Conservation (phyloP, 163 green algal genomes). For the Chlorella variabilis region DNA sequence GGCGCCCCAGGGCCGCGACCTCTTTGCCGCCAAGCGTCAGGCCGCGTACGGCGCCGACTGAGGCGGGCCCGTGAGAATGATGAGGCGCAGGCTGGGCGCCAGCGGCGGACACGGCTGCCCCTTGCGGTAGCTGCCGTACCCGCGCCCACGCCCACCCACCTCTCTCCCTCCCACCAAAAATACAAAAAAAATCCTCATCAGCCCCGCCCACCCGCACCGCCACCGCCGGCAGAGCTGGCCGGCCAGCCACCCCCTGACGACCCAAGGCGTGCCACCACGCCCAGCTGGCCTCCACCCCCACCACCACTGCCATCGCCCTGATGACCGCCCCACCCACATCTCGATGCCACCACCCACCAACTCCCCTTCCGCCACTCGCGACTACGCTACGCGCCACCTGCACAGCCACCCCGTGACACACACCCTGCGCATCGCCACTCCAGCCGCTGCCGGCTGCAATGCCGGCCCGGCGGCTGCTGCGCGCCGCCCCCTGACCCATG, state of each 20-base stretch:
- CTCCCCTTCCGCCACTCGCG: not conserved
- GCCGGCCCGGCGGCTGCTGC: no score
- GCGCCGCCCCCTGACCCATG: no score
- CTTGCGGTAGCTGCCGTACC: no score
- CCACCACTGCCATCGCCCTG: not conserved
- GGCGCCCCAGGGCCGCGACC: constrained; percentile 1
- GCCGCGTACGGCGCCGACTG: not conserved
- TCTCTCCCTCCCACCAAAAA: not conserved
- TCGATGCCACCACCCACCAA: not conserved
- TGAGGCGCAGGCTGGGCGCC: not conserved
- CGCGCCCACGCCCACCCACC: not conserved
- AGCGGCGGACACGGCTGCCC: not conserved
- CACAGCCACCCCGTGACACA: not conserved
- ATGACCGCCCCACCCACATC: not conserved
- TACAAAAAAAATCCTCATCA: not conserved
- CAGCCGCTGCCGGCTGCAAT: not conserved
- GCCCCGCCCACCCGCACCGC: not conserved
- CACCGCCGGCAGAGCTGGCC: not conserved
- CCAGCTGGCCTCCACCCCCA: constrained; percentile 4
- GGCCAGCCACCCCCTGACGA: not conserved
- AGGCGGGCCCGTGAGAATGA: not conserved
- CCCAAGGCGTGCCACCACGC: not conserved
- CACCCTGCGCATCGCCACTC: not conserved
- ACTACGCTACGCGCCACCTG: no score
- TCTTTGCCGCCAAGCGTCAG: constrained; percentile 8